Percentiles rank a stretch among this genome's conserved stretches.
phyloP scores from a whole-genome alignment of 768 basidiomycete genomes.

The Hydnomerulius pinastri region DNA sequence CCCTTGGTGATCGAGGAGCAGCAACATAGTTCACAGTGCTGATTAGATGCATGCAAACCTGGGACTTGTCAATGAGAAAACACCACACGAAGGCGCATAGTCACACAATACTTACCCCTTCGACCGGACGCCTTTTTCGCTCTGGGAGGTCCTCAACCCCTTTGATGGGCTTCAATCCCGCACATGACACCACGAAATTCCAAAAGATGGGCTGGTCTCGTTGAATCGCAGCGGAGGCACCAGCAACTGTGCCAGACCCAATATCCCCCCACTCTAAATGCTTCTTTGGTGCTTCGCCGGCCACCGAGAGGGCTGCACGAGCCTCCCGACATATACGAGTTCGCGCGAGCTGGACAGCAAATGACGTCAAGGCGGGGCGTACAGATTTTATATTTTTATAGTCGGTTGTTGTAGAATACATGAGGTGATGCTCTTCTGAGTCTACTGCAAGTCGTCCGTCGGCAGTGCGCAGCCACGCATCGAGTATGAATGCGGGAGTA shows the following conservation, averaged over 20 bases:
- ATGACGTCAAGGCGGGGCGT: constrained; percentile 30
- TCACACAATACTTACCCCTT: not conserved
- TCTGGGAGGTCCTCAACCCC: not conserved
- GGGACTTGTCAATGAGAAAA: not conserved
- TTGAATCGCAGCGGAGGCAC: not conserved
- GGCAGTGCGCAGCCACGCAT: constrained; percentile 6
- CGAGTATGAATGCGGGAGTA: not conserved
- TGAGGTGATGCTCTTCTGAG: not conserved
- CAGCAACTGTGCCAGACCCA: constrained; percentile 20
- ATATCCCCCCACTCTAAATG: too few species aligned
- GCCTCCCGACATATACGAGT: not conserved
- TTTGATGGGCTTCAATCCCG: not conserved
- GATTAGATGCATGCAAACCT: constrained; percentile 14
- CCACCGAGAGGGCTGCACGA: not conserved
- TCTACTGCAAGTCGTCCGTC: not conserved
- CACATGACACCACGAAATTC: not conserved
- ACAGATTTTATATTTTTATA: constrained; percentile 24
- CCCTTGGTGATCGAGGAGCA: constrained; percentile 15
- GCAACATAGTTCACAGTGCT: constrained; percentile 2
- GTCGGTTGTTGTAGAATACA: constrained; percentile 9
- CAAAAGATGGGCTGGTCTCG: constrained; percentile 4
- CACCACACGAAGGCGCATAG: not conserved
- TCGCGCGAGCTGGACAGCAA: constrained; percentile 26
- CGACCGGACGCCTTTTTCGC: not conserved
- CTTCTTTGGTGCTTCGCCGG: not conserved